These are phyloP conservation scores for Exserohilum rostratum DNA, from an alignment of 2,329 filamentous ascomycete genomes.

Conservation along the genomic window DNA sequence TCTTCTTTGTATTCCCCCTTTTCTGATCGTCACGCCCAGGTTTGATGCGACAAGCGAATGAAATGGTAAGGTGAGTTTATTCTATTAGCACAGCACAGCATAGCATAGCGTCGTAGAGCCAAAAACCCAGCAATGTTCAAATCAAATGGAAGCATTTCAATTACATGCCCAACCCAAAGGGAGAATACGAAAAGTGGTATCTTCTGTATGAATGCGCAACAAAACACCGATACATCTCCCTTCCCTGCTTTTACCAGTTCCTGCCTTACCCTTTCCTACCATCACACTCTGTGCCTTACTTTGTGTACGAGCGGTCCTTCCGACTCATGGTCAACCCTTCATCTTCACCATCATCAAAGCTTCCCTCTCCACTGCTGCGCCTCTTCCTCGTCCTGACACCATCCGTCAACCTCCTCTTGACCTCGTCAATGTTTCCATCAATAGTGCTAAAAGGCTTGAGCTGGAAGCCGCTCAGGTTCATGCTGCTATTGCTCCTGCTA, in stretches of 20 bases:
- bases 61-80: background rate
- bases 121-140: background rate
- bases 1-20: too few species aligned
- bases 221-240: constrained; percentile 1
- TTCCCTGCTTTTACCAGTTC: background rate
- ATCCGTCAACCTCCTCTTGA: constrained; percentile 80
- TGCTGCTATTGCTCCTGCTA: constrained; percentile 64
- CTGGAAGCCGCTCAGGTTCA: constrained; percentile 66
- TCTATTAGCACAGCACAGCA: constrained; percentile 9
- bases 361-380: constrained; percentile 46
- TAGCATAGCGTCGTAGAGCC: constrained; percentile 13
- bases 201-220: constrained; percentile 12
- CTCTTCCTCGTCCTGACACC: constrained; percentile 79
- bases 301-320: constrained; percentile 17
- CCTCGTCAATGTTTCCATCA: constrained; percentile 77
- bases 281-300: constrained; percentile 7
- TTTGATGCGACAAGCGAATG: background rate
- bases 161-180: constrained; percentile 1
- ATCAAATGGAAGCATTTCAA: constrained; percentile 9
- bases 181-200: constrained; percentile 23
- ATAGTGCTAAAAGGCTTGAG: constrained; percentile 72
- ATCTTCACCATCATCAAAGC: constrained; percentile 29
- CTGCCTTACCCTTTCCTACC: background rate
- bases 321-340: constrained; percentile 33
- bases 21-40: too few species aligned